These are phyloP conservation scores for Poronia punctata DNA, from an alignment of 495 filamentous ascomycete genomes.

Conservation along the genomic window DNA sequence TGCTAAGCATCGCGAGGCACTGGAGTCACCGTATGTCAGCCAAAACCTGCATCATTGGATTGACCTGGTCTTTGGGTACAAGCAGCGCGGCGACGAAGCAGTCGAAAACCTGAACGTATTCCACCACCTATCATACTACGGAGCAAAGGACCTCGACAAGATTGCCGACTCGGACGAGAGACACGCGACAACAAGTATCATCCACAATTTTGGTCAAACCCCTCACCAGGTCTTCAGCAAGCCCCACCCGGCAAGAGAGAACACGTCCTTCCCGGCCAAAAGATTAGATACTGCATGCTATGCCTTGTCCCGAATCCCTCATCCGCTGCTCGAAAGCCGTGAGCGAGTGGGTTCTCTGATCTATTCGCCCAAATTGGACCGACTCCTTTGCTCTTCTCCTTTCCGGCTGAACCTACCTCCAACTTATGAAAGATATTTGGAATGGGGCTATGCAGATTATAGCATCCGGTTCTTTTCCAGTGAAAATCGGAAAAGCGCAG, in stretches of 20 bases:
- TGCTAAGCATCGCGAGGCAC: constrained; percentile 83
- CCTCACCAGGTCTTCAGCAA: constrained; percentile 88
- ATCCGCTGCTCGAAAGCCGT: constrained; percentile 71
- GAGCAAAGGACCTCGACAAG: constrained; percentile 83
- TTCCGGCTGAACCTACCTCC: constrained; percentile 84
- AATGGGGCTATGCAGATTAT: constrained; percentile 94
- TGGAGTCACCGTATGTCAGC: constrained; percentile 92
- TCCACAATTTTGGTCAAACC: constrained; percentile 97
- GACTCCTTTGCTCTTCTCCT: constrained; percentile 74
- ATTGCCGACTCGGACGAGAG: constrained; percentile 84
- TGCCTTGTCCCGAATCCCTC: constrained; percentile 70
- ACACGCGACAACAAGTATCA: constrained; percentile 83
- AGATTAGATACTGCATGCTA: constrained; percentile 74
- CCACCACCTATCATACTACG: constrained; percentile 89
- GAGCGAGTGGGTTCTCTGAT: constrained; percentile 75
- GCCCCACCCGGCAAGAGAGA: constrained; percentile 67
- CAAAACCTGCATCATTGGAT: constrained; percentile 90
- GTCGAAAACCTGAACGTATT: constrained; percentile 91
- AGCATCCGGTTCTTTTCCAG: constrained; percentile 82
- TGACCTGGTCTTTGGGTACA: constrained; percentile 89
- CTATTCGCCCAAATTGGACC: constrained; percentile 72
- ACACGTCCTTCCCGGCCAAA: constrained; percentile 49
- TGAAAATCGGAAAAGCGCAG: constrained; percentile 62
- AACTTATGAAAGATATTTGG: constrained; percentile 79
- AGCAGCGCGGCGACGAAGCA: constrained; percentile 90